Base-by-base conservation (phyloP, 768 basidiomycete species). In the Rhodotorula babjevae region DNA sequence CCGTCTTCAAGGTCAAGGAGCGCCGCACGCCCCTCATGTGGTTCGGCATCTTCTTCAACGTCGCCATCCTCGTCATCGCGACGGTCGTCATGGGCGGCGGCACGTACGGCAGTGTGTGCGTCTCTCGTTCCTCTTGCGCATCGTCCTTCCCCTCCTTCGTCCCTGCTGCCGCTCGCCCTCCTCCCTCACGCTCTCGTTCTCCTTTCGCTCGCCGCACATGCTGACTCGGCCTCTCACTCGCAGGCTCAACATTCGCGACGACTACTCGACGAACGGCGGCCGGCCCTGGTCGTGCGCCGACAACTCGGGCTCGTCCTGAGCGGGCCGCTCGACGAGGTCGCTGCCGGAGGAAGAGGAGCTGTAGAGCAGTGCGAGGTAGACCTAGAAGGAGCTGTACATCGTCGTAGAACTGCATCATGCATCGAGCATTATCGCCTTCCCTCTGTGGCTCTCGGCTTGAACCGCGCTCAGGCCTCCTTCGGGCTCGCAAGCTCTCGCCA, bases 31-130 rank as follows among this genome's bases (percentile, higher is more conserved):
- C 9, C 18, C 14, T 8, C 11, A 14, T 31, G 25, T 40, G 47
- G 53, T 29, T 42, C 19, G 46, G 57, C 29, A 27, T 40, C 29
- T 29, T 46, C 33, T 29, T 61, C 55, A 69, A 77, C 65, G 21
- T 47, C 42, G 65, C 71, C 46, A 73, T 77, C 69, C 59, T 74
- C 63, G 21, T 76, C 53, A 47, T 58, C 25, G 75, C 75, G n/a
- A 16, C 49, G 9, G 75, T 76, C 75, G 42, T 77, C 71, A 70
- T 73, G 58, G 69, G 77, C 55, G 69, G 56, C 29, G 77, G 77
- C 2, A 66, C 70, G 23, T 76, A 73, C 66, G 70, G 56, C 23
- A 49, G n/a, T 3, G 23, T 66, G 53, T 55, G n/a, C 53, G 53
- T 52, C 23, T 18, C 47, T 21, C 19, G 19, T 49, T 21, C 23